Conservation (phyloP, 2,329 filamentous ascomycete genomes). For the Colletotrichum theobromicola region DNA sequence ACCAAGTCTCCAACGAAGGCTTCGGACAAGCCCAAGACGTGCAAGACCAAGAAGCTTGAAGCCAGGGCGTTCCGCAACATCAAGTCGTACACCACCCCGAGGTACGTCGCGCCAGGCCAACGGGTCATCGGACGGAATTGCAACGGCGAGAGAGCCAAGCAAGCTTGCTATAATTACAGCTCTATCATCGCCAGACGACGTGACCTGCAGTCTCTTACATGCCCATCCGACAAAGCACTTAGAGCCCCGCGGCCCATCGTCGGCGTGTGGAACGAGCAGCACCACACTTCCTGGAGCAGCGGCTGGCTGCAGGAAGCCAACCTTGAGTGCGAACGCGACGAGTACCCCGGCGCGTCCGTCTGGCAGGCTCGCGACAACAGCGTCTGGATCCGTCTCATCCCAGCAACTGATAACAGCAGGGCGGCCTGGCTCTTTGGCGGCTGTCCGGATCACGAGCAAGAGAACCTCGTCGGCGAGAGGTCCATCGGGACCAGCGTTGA, state of each 20-base stretch:
- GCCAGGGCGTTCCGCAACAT: neutral
- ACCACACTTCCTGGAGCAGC: constrained; percentile 1
- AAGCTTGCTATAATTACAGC: neutral
- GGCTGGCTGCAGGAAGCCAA: neutral
- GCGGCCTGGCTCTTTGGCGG: constrained; percentile 13
- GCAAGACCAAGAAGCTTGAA: neutral
- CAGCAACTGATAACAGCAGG: neutral
- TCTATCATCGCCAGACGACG: neutral
- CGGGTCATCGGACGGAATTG: neutral
- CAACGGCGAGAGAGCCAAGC: neutral
- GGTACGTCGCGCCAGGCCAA: neutral
- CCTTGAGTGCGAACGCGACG: constrained; percentile 6
- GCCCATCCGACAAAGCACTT: neutral
- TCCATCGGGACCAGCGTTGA: neutral
- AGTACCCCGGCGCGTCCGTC: neutral
- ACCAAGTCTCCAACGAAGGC: neutral
- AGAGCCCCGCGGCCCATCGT: neutral
- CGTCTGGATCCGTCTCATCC: constrained; percentile 11
- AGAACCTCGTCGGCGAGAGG: neutral
- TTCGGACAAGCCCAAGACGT: neutral
- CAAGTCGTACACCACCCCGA: neutral
- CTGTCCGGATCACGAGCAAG: neutral
- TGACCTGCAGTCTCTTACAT: too few relatives aligned
- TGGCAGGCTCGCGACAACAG: neutral
- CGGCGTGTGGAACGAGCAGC: neutral